phyloP scores from a whole-genome alignment of 2,329 filamentous ascomycete species.

The Cryoendolithus antarcticus region DNA sequence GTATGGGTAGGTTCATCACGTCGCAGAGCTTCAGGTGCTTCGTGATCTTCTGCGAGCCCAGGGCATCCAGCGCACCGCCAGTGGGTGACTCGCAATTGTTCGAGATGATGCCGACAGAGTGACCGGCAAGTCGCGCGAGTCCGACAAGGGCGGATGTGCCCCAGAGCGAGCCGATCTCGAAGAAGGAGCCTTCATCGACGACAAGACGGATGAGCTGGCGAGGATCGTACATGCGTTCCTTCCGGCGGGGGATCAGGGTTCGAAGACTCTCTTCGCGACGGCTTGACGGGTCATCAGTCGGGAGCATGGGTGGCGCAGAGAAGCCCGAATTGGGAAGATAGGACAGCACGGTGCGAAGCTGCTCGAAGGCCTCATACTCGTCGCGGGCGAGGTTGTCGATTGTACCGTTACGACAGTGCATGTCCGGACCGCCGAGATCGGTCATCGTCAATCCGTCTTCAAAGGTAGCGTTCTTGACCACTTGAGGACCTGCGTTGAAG shows the following conservation, averaged over 20 bases:
- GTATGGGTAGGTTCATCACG: conserved; percentile 50
- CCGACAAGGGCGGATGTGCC: conserved; percentile 50
- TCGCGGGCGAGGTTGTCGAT: conserved; percentile 52
- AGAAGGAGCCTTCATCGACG: conserved; percentile 45
- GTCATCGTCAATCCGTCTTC: conserved; percentile 48
- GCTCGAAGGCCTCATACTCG: conserved; percentile 50
- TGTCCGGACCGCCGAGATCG: conserved; percentile 47
- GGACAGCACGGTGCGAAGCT: conserved; percentile 43
- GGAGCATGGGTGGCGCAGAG: no score
- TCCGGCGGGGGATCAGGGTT: conserved; percentile 45
- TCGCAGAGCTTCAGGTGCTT: conserved; percentile 51
- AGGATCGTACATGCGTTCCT: conserved; percentile 49
- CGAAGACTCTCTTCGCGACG: conserved; percentile 29
- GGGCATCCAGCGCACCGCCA: conserved; percentile 41
- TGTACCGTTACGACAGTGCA: conserved; percentile 54
- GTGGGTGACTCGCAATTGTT: conserved; percentile 50
- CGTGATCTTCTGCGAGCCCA: conserved; percentile 48
- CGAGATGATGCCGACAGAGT: conserved; percentile 46
- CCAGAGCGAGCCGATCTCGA: conserved; percentile 53
- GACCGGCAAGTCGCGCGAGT: conserved; percentile 45
- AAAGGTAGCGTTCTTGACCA: conserved; percentile 50
- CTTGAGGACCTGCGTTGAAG: conserved; percentile 53
- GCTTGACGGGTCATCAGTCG: no score
- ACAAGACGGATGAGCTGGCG: conserved; percentile 45
- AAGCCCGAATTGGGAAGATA: conserved; percentile 46